A percentile compares a stretch with the other conserved stretches of the same genome.
Evolutionary conservation across 352 stramenopile genomes (phyloP).

Genomic region (Globisporangium carolinianum): DNA sequence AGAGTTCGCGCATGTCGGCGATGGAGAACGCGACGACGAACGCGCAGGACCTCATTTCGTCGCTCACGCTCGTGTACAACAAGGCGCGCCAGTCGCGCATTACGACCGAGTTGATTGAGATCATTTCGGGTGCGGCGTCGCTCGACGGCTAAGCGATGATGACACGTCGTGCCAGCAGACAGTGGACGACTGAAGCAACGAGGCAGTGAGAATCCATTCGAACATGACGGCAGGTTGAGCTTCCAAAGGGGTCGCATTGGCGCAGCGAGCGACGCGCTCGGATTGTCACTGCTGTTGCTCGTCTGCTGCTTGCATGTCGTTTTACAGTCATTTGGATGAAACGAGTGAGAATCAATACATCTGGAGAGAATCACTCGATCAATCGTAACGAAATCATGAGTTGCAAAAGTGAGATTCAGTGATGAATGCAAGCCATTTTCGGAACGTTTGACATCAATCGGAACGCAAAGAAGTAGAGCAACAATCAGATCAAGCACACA

Average conservation of each 20-base stretch:
- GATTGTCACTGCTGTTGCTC: neutral
- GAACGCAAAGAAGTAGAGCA: too few relatives aligned
- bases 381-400: too few relatives aligned
- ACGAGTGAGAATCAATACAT: conserved; percentile 2
- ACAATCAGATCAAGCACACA: too few relatives aligned
- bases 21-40: conserved; percentile 99
- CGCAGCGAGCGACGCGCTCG: neutral
- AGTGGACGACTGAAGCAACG: too few relatives aligned
- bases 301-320: neutral
- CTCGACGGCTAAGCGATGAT: conserved; percentile 71
- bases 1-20: conserved; percentile 97
- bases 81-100: conserved; percentile 93
- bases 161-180: too few relatives aligned
- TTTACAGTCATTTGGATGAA: neutral
- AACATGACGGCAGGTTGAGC: too few relatives aligned
- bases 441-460: too few relatives aligned
- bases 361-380: neutral
- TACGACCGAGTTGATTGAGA: conserved; percentile 97
- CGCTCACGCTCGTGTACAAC: conserved; percentile 87
- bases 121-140: conserved; percentile 96
- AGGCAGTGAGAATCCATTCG: too few relatives aligned
- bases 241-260: too few relatives aligned
- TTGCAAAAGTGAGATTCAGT: too few relatives aligned
- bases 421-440: too few relatives aligned
- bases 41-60: conserved; percentile 96